Evolutionary conservation across 768 basidiomycete genomes (phyloP), one percentile per base, ranked within the genome.

Genomic region (Mycena rebaudengoi): DNA sequence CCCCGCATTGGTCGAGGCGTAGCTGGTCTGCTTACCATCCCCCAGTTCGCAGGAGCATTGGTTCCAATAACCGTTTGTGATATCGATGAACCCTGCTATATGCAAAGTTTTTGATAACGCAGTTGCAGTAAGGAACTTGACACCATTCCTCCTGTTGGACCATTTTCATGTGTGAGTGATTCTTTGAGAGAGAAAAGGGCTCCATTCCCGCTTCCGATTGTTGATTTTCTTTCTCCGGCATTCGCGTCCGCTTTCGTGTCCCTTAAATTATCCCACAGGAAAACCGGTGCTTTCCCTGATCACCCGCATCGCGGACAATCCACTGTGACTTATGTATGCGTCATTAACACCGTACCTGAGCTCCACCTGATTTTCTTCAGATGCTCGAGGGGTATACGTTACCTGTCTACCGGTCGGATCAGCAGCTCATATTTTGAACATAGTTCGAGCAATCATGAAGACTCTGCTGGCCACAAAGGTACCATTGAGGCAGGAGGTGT

Each of bases 241-340:
- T n/a, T n/a, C n/a, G n/a, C n/a, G n/a, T n/a, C n/a, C n/a, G n/a
- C n/a, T n/a, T n/a, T 25, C 45, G 18, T 30, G 23, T 18, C 30
- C 10, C 43, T 20, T 39, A 56, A 29, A 56, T 60, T 37, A 58
- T 43, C 33, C 10, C n/a, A 20, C 60, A 91, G 90, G 92, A 51
- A 35, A n/a, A n/a, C 8, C 1, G 66, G 62, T 3, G 66, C 52
- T 7, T 95, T 97, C 71, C 93, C 94, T 13, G 96, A 98, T 73
- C 96, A 97, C 73, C 95, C 96, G 3, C 96, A 96, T 75, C 85
- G 95, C 18, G 96, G 95, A 4, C 95, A 96, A 74, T 89, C 90
- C 4, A 94, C 91, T 2, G 90, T 93, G 4, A 96, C 95, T 0
- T 97, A 97, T 75, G 66, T 64, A 35, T n/a, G n/a, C 21, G 66